Conservation (phyloP, 495 filamentous ascomycete genomes). For the Sordaria brevicollis region DNA sequence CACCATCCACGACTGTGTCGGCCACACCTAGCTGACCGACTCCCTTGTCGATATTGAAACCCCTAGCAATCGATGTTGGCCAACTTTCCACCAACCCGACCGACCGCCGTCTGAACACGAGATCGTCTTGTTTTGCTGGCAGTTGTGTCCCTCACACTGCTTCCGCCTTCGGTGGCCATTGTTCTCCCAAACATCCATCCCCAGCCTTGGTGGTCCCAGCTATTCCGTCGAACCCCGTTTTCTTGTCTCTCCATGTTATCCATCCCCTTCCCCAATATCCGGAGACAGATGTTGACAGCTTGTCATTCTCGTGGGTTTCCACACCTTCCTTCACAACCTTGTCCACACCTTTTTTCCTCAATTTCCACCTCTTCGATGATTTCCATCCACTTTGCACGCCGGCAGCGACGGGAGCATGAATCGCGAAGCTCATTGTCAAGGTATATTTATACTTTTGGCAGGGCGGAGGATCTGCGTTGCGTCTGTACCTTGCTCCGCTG, state of each 20-base stretch:
- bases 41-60: not conserved
- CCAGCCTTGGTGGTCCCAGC: too few relatives aligned
- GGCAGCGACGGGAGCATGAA: not conserved
- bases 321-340: not conserved
- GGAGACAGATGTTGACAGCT: not conserved
- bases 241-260: not conserved
- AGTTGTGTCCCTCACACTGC: too few relatives aligned
- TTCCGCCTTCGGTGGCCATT: not conserved
- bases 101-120: not conserved
- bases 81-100: not conserved
- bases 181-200: not conserved
- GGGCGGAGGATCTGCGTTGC: not conserved
- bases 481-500: not conserved
- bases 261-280: not conserved
- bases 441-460: not conserved
- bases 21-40: too few relatives aligned
- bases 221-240: not conserved
- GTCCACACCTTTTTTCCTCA: not conserved
- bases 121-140: not conserved
- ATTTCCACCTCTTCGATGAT: not conserved
- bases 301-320: not conserved
- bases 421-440: not conserved
- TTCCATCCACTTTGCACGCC: not conserved
- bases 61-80: not conserved
- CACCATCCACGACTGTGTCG: too few relatives aligned